Conservation (phyloP, 192 early-diverging fungal species). For the Mortierella hygrophila region DNA sequence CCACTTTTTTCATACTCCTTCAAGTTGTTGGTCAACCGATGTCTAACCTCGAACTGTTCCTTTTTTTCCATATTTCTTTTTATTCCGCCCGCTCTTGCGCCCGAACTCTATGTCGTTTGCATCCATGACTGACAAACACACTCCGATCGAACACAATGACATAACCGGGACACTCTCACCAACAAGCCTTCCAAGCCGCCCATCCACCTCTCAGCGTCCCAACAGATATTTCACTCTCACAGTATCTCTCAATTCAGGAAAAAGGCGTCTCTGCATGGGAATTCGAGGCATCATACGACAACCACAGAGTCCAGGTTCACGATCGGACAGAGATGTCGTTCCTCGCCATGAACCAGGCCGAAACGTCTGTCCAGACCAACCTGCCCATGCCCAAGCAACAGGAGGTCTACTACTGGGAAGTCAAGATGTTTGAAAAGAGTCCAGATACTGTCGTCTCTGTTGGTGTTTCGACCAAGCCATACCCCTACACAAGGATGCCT, state of each 20-base stretch:
- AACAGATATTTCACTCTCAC: constrained; percentile 81
- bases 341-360: constrained; percentile 62
- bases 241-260: constrained; percentile 82
- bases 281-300: constrained; percentile 76
- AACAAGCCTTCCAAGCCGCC: constrained; percentile 74
- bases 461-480: constrained; percentile 82
- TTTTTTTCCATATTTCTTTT: neutral
- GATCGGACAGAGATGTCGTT: constrained; percentile 83
- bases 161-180: neutral
- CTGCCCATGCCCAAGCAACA: constrained; percentile 83
- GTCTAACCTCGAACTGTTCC: neutral
- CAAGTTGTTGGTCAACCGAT: neutral
- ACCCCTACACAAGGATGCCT: constrained; percentile 77
- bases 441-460: constrained; percentile 74
- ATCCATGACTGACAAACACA: neutral
- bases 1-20: neutral
- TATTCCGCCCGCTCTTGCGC: neutral
- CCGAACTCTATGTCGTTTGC: neutral
- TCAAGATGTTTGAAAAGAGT: constrained; percentile 83
- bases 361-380: constrained; percentile 84
- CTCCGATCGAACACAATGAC: neutral
- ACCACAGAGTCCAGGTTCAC: constrained; percentile 70
- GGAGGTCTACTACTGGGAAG: constrained; percentile 89
- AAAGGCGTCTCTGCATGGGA: constrained; percentile 88
- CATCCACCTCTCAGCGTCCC: constrained; percentile 81